Evolutionary conservation across 331 rosid species (phyloP).

Genomic region (Acacia concinna): DNA sequence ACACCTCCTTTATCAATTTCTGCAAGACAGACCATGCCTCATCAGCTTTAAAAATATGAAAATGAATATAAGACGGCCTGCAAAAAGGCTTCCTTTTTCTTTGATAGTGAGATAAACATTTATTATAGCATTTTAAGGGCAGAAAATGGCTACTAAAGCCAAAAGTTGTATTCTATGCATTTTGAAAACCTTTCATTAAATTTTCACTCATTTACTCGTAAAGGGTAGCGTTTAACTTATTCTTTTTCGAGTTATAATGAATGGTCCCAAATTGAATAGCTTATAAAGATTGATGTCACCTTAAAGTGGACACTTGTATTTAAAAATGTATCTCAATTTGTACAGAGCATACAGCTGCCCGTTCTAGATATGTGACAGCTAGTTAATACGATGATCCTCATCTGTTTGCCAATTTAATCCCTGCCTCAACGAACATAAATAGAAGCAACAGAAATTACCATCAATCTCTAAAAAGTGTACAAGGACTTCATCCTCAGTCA

Average conservation of each 20-base stretch:
- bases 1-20: conserved; percentile 70
- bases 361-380: not conserved
- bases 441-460: conserved; percentile 57
- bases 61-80: conserved; percentile 7
- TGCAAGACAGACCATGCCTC: conserved; percentile 40
- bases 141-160: not conserved
- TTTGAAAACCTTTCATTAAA: not conserved
- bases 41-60: conserved; percentile 27
- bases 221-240: not conserved
- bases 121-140: not conserved
- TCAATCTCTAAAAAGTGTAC: conserved; percentile 79
- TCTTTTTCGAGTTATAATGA: conserved; percentile 3
- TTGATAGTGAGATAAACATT: not conserved
- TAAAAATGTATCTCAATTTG: not conserved
- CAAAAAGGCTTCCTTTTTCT: not conserved
- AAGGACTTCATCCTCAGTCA: conserved; percentile 84
- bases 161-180: not conserved
- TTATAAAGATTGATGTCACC: not conserved
- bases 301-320: not conserved
- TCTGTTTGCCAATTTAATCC: not conserved
- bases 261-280: not conserved
- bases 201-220: not conserved
- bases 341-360: not conserved
- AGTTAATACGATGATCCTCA: not conserved
- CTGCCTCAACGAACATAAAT: conserved; percentile 15